Evolutionary conservation across 1,284 basidiomycete species (phyloP).

Genomic region (Mycosarcoma mackinlayi): DNA sequence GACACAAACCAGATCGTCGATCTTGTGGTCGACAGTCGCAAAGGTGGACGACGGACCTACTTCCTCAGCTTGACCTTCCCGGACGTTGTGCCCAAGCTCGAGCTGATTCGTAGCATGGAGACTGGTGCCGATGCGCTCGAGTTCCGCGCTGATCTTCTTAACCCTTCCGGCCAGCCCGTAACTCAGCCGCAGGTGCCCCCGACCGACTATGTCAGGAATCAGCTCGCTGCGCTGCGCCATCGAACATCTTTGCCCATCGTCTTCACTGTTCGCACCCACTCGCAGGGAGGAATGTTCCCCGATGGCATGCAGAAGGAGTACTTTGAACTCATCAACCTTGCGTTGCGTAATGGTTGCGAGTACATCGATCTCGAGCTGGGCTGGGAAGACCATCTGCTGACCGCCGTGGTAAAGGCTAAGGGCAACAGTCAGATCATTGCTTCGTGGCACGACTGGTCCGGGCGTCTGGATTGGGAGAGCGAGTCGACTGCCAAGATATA

Average conservation of each 20-base stretch:
- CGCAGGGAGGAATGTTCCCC: conserved; percentile 92
- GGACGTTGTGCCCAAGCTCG: conserved; percentile 79
- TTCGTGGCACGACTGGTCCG: conserved; percentile 94
- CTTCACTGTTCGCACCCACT: conserved; percentile 86
- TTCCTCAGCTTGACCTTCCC: conserved; percentile 94
- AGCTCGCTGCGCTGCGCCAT: conserved; percentile 83
- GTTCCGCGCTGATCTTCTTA: conserved; percentile 89
- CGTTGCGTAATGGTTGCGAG: conserved; percentile 85
- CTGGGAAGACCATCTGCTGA: conserved; percentile 76
- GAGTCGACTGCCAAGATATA: conserved; percentile 72
- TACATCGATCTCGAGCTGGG: conserved; percentile 92
- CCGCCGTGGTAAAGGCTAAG: conserved; percentile 76
- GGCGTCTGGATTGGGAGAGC: conserved; percentile 84
- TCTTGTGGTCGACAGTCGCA: conserved; percentile 67
- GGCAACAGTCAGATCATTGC: conserved; percentile 84
- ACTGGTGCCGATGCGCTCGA: conserved; percentile 93
- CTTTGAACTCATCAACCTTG: conserved; percentile 81
- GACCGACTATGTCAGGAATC: conserved; percentile 79
- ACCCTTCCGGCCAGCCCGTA: conserved; percentile 70
- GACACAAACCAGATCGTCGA: conserved; percentile 76
- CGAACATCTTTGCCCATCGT: conserved; percentile 85
- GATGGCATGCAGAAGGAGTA: conserved; percentile 80
- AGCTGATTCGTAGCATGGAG: conserved; percentile 78
- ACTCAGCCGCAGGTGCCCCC: conserved; percentile 75
- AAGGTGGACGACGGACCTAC: conserved; percentile 73